Base-by-base conservation (phyloP, 495 filamentous ascomycete genomes). In the Thermochaetoides thermophila region DNA sequence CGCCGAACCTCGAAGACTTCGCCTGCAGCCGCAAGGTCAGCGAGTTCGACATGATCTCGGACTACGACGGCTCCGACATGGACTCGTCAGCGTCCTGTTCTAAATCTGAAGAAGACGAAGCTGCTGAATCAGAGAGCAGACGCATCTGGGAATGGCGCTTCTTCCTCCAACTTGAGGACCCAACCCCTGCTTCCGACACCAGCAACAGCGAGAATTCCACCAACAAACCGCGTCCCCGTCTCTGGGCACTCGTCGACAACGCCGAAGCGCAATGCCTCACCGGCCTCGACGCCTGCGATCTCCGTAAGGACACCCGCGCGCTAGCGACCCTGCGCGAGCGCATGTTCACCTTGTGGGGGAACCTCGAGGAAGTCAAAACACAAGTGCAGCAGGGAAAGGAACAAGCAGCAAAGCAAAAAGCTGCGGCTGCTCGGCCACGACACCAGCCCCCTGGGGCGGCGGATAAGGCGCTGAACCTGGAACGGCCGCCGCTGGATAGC, bases 261-360 rank as follows among this genome's bases (percentile, higher is more conserved):
- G 29, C 46, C 7, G 69, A 73, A 39, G 86, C 64, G 0, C 75
- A 78, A 37, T 61, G 63, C 48, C 60, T 95, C 5, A 63, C 84
- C 0, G 53, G 63, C 24, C 49, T 84, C 20, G 67, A 80, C 47
- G 73, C 86, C 15, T 49, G 52, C n/a, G 62, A 91, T 52, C 69
- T 94, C 6, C 69, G 68, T 12, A 45, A 45, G 31, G 52, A 78
- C 22, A 24, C 48, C 4, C 22, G 45, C 0, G 41, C 48, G 3
- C 52, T 91, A 5, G 42, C 27, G 17, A 34, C 52, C 6, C 53
- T 95, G 1, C 61, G 68, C 24, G 73, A 92, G 46, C 76, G 74
- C 46, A 66, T 94, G 11, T 86, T 75, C 51, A 58, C 70, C 19
- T 63, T 96, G 6, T 96, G 87, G 85, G 87, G 87, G 3, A 67